phyloP scores from a whole-genome alignment of 2,329 filamentous ascomycete genomes.

The Colletotrichum salicis region DNA sequence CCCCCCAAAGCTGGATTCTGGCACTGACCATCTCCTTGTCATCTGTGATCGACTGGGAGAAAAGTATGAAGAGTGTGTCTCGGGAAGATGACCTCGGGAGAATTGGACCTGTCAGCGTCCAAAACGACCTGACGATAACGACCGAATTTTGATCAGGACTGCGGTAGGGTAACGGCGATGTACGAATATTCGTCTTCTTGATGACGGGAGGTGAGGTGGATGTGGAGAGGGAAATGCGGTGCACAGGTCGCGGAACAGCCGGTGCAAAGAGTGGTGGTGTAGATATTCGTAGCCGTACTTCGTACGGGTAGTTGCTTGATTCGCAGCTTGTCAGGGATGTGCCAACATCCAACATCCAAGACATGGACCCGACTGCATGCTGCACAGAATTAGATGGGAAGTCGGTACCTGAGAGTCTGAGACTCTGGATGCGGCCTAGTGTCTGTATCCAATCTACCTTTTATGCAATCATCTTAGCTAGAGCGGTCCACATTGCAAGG shows the following conservation, averaged over 20 bases:
- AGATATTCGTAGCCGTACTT: too few species aligned
- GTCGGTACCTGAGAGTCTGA: background rate
- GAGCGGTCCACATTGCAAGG: slow-evolving; percentile 6
- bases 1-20: background rate
- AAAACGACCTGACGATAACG: background rate
- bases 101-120: background rate
- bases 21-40: background rate
- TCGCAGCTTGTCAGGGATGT: background rate
- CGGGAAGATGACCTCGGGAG: background rate
- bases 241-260: slow-evolving; percentile 8
- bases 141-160: background rate
- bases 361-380: background rate
- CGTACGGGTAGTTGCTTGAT: background rate
- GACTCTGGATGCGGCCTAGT: slow-evolving; percentile 1
- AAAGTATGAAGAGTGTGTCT: background rate
- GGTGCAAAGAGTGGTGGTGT: background rate
- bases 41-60: background rate
- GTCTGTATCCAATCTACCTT: slow-evolving; percentile 21
- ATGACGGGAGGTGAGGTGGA: background rate
- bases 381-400: background rate
- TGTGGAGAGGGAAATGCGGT: background rate
- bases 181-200: background rate
- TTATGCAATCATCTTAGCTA: slow-evolving; percentile 15
- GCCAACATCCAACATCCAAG: background rate
- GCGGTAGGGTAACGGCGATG: background rate